Conservation (phyloP, 1,284 basidiomycete genomes). For the Xerocomus minutiporus region DNA sequence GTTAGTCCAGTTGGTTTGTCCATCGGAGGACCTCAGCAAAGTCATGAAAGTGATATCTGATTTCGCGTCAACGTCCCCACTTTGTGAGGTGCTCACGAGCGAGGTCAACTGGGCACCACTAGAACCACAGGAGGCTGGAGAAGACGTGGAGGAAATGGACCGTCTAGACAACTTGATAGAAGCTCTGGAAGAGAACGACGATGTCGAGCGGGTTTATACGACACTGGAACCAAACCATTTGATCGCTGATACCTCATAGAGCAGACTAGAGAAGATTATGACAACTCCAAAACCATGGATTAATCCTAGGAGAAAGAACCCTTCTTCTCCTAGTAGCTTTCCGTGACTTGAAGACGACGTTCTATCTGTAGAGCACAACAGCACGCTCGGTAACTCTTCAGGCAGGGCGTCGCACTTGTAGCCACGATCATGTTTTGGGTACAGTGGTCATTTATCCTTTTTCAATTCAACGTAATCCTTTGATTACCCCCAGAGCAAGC, state of each 20-base stretch:
- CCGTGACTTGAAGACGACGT: background rate
- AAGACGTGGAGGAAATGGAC: constrained; percentile 36
- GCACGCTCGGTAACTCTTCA: background rate
- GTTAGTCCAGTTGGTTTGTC: constrained; percentile 49
- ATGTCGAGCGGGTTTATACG: constrained; percentile 63
- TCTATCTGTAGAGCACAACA: background rate
- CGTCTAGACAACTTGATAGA: constrained; percentile 48
- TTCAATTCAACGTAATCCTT: background rate
- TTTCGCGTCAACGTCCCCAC: constrained; percentile 29
- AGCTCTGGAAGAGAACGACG: constrained; percentile 58
- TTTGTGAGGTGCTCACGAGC: constrained; percentile 44
- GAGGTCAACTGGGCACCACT: constrained; percentile 57
- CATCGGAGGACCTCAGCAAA: constrained; percentile 42
- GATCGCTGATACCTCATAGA: constrained; percentile 23
- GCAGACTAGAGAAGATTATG: constrained; percentile 4
- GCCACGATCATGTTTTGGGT: background rate
- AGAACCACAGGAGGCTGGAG: constrained; percentile 35
- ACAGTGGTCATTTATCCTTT: background rate
- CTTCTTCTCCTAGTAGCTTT: background rate
- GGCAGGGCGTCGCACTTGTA: background rate
- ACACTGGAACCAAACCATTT: constrained; percentile 37
- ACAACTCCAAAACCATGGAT: background rate
- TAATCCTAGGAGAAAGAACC: background rate
- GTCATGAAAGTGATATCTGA: constrained; percentile 42
- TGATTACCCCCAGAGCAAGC: constrained; percentile 2